Base-by-base conservation (phyloP, 495 filamentous ascomycete genomes). In the Halenospora varia region DNA sequence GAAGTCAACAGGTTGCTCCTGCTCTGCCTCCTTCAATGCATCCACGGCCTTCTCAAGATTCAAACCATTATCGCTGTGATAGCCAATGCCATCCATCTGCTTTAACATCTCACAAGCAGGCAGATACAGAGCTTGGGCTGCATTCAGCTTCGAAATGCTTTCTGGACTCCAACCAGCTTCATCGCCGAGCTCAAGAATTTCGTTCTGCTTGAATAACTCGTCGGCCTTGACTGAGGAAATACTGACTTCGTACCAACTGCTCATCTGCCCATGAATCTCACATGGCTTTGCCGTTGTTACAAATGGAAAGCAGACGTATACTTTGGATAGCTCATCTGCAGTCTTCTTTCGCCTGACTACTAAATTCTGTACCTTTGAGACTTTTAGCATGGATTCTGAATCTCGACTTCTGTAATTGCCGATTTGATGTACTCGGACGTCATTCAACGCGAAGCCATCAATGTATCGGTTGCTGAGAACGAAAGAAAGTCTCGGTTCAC, bases 241-340 rank as follows among this genome's bases (percentile, higher is more conserved):
- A 1, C 68, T 62, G 10, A 63, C 70, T 55, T 80, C 73, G 24
- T 75, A 75, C 77, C 76, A 81, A 10, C 10, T 19, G 17, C 24
- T 45, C 11, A 55, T 39, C n/a, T 54, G n/a, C n/a, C n/a, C n/a
- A n/a, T n/a, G 29, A 35, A 4, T 57, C 15, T 54, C 49, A 48
- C 2, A 62, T 40, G n/a, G 66, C 23, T 13, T 64, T 47, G 11
- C 8, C 39, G 48, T 59, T 49, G 10, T 41, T 41, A 20, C 44
- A 20, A n/a, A 55, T 42, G 23, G 56, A 25, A 9, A 45, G 9
- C 9, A 35, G 24, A 39, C 58, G 55, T 29, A 50, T 1, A 22
- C 55, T 39, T 0, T 2, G 9, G 0, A 47, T 4, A 9, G 25
- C 20, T 35, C 24, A 9, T 18, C 25, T 0, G n/a, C 3, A 17